These are phyloP conservation scores for Mortierella sp. DNA, from an alignment of 371 early-diverging fungal species.

Conservation along the genomic window DNA sequence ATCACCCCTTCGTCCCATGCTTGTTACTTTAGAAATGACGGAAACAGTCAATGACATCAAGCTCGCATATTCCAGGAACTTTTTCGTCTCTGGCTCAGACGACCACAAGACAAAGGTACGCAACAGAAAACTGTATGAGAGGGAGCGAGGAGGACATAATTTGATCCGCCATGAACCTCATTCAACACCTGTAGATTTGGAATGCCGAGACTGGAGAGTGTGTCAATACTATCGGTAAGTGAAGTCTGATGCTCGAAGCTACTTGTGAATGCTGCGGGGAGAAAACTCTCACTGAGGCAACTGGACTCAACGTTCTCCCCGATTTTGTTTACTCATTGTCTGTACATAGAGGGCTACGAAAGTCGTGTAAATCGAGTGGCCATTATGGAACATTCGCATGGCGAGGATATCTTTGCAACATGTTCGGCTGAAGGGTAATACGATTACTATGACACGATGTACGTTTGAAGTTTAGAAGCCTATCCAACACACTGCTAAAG, in stretches of 20 bases:
- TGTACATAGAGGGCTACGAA: conserved; percentile 1
- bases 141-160: background rate
- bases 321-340: background rate
- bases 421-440: conserved; percentile 38
- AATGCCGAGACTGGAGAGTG: conserved; percentile 31
- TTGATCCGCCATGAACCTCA: background rate
- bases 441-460: no score
- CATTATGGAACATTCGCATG: conserved; percentile 8
- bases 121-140: no score
- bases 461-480: no score
- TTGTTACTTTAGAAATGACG: conserved; percentile 12
- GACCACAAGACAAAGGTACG: conserved; percentile 38
- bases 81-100: conserved; percentile 38
- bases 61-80: conserved; percentile 29
- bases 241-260: no score
- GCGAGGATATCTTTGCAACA: conserved; percentile 41
- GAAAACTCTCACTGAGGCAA: no score
- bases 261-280: no score
- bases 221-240: conserved; percentile 21
- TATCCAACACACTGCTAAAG: no score
- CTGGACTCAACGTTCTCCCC: background rate
- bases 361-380: conserved; percentile 24
- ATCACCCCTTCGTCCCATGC: no score
- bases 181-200: conserved; percentile 39
- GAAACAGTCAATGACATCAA: conserved; percentile 50